phyloP scores from a whole-genome alignment of 768 basidiomycete species.

The Pilatotrama ljubarskyi region DNA sequence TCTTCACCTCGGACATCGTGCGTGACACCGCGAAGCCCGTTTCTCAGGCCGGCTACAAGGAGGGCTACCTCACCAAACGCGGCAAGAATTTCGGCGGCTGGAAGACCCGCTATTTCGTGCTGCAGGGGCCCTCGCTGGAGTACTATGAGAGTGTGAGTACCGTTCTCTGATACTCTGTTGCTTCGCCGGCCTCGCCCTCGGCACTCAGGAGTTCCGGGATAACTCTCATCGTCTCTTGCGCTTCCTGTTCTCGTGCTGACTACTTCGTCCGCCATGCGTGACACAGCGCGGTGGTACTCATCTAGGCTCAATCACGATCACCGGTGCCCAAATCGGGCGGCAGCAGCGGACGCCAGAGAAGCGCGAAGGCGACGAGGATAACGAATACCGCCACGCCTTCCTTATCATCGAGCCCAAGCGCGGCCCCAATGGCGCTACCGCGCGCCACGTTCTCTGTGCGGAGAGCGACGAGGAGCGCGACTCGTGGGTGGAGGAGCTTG shows the following conservation, averaged over 20 bases:
- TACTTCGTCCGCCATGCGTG: constrained; percentile 17
- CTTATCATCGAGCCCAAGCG: constrained; percentile 90
- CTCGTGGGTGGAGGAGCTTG: constrained; percentile 91
- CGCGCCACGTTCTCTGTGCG: constrained; percentile 92
- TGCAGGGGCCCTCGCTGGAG: constrained; percentile 86
- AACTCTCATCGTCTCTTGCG: constrained; percentile 14
- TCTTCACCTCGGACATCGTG: constrained; percentile 88
- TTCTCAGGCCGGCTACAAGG: constrained; percentile 82
- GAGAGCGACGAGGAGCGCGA: constrained; percentile 94
- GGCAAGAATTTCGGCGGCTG: constrained; percentile 98
- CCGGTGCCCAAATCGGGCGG: constrained; percentile 94
- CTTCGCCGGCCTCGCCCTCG: constrained; percentile 1
- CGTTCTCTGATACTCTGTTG: not conserved
- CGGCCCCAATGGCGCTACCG: constrained; percentile 63
- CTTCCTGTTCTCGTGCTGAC: constrained; percentile 8
- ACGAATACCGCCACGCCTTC: constrained; percentile 96
- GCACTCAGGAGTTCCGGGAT: not conserved
- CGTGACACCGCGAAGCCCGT: constrained; percentile 75
- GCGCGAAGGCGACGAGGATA: constrained; percentile 72
- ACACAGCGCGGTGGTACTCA: constrained; percentile 84
- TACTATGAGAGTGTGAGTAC: constrained; percentile 94
- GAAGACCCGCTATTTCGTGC: constrained; percentile 95
- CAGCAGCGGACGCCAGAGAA: constrained; percentile 70
- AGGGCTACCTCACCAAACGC: constrained; percentile 93
- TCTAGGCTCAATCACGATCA: constrained; percentile 86